Base-by-base conservation (phyloP, 768 basidiomycete genomes). In the Phylloporus arenicola region DNA sequence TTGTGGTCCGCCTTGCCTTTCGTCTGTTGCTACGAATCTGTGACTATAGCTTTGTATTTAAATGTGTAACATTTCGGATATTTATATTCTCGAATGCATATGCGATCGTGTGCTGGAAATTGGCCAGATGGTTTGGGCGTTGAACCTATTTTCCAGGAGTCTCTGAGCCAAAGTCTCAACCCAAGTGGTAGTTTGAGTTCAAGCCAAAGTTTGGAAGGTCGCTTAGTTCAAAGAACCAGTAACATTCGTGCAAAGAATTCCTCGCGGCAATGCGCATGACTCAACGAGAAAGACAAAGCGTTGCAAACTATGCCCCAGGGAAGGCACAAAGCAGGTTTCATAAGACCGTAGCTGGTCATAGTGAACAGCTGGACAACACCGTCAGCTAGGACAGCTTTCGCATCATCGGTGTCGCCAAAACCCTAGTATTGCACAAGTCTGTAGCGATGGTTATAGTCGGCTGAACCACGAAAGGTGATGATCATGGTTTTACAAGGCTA, bases 31-130 rank as follows among this genome's bases (percentile, higher is more conserved):
- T 48, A 47, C 16, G 24, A 22, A 20, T 35, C n/a, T 48, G 43
- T 19, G 29, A 29, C 33, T 39, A 35, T 48, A 24, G 31, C 16
- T 17, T 22, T 22, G 16, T 60, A 48, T 56, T 53, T 49, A 44
- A 33, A 10, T 11, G 30, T 54, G 17, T 54, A 46, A 29, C 30
- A 31, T 17, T 19, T 40, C 16, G 25, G 11, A 13, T 25, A 17
- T 37, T 1, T 47, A 4, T 46, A 38, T 48, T 41, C 11, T 3
- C 13, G 19, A 48, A 34, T 30, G 29, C 34, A 20, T 31, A n/a
- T 6, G 30, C 16, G 25, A 3, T 16, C 19, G 10, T 3, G 29
- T 12, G 17, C n/a, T n/a, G n/a, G n/a, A n/a, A n/a, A n/a, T 24
- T 24, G 22, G 22, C 22, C 22, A 24, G 5, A 12, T 40, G 13